These are phyloP conservation scores for Penicillium cosmopolitanum DNA, from an alignment of 495 filamentous ascomycete genomes.

Conservation along the genomic window DNA sequence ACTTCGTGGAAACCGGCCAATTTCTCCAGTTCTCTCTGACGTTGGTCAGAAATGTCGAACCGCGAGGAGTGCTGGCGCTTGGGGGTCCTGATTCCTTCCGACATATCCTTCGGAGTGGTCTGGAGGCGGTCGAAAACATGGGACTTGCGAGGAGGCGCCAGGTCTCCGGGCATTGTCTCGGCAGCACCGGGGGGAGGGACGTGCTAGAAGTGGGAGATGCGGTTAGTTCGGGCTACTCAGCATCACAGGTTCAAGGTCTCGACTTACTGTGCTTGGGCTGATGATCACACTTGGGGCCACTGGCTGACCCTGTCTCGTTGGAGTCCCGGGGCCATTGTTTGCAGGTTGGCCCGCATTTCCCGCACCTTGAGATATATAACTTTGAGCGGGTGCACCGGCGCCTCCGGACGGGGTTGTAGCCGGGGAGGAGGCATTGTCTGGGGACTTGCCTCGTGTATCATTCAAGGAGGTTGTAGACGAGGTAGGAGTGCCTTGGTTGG, in stretches of 20 bases:
- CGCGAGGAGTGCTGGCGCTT: conserved; percentile 96
- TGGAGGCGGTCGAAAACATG: conserved; percentile 89
- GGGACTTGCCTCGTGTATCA: conserved; percentile 77
- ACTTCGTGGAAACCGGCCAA: conserved; percentile 99
- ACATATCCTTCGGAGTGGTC: conserved; percentile 90
- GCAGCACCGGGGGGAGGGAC: conserved; percentile 89
- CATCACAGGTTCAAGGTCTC: conserved; percentile 3
- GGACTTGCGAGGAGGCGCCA: conserved; percentile 93
- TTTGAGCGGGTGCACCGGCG: conserved; percentile 37
- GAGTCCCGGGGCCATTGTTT: conserved; percentile 67
- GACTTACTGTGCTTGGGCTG: conserved; percentile 90
- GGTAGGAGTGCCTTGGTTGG: conserved; percentile 71
- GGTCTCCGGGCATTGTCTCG: conserved; percentile 98
- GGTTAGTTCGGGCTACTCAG: conserved; percentile 23
- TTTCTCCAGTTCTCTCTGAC: conserved; percentile 93
- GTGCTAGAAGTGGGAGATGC: conserved; percentile 61
- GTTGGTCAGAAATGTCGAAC: conserved; percentile 93
- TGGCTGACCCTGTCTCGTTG: conserved; percentile 65
- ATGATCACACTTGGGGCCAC: conserved; percentile 90
- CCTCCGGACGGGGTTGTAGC: conserved; percentile 33
- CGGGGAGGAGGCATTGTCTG: conserved; percentile 65
- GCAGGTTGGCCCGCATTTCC: conserved; percentile 41
- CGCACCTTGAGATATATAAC: conserved; percentile 37
- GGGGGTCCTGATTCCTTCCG: conserved; percentile 92
- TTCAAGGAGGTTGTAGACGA: conserved; percentile 87